These are phyloP conservation scores for Ceratobasidium sp. DNA, from an alignment of 1,284 basidiomycete species.

Conservation along the genomic window DNA sequence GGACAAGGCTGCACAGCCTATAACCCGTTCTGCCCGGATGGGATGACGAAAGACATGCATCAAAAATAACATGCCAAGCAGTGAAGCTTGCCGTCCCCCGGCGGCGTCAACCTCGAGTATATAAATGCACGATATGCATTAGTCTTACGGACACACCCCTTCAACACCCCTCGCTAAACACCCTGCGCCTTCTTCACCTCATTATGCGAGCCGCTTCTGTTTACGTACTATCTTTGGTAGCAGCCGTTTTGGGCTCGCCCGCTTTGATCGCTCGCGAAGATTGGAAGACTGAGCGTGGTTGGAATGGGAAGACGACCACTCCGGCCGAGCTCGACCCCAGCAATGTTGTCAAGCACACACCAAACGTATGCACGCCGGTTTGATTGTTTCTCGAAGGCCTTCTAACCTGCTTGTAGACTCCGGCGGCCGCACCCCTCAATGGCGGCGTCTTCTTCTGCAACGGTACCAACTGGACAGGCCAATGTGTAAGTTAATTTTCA, in stretches of 20 bases:
- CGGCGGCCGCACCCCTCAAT: conserved; percentile 3
- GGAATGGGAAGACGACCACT: conserved; percentile 28
- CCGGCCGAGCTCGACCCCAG: conserved; percentile 29
- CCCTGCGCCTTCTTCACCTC: not conserved
- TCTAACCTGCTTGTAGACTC: not conserved
- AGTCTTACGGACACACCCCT: not conserved
- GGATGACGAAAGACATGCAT: not conserved
- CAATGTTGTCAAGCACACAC: conserved; percentile 21
- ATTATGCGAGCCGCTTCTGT: conserved; percentile 14
- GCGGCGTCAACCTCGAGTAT: not conserved
- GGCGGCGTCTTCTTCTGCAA: conserved; percentile 33
- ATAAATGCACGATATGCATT: not conserved
- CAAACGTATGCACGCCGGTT: not conserved
- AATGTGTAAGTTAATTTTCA: conserved; percentile 2
- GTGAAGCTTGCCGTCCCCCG: not conserved
- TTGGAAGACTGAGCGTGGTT: conserved; percentile 22
- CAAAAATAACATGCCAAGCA: not conserved
- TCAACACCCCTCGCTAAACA: not conserved
- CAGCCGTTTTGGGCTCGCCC: conserved; percentile 5
- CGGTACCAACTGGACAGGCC: not conserved
- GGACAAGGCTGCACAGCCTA: not conserved
- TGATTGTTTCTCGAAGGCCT: not conserved
- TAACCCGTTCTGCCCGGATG: not conserved
- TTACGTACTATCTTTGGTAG: not conserved
- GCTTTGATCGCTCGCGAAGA: not conserved